Base-by-base conservation (phyloP, 179 eudicot species). In the Beta macrorhiza region DNA sequence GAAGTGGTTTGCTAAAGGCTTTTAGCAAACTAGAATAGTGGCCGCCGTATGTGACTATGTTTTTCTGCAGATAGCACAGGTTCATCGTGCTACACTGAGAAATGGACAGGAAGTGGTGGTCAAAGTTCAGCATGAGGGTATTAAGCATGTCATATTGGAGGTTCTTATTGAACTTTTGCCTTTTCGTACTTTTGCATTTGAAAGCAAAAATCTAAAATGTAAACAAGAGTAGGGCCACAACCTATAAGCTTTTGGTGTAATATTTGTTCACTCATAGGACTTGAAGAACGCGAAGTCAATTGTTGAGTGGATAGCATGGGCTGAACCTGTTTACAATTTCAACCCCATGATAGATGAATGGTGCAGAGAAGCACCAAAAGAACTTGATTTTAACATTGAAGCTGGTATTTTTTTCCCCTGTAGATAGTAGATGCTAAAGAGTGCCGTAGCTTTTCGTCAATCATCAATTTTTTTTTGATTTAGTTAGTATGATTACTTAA, bases 231-330 rank as follows among this genome's bases (percentile, higher is more conserved):
- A 51, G 75, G 62, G 55, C 77, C 70, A 79, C 79, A 67, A 22
- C 78, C 49, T 72, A 44, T 82, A 77, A 82, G 59, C 62, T 78
- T 78, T 55, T 79, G 59, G 72, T 83, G 47, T 45, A 64, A 74
- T 52, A 45, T 72, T 72, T 83, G 72, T 79, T 85, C 67, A 45
- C 45, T 77, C 82, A 77, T 89, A 97, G 99, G 99, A 97, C 85
- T 84, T 97, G 85, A 97, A 97, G 88, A 97, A 97, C 88, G 97
- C 97, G 1, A 94, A 94, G 90, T 82, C 95, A 72, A 88, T 97
- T 83, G 92, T 97, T 82, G 97, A 92, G 79, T 97, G 99, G 99
- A 91, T 97, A 84, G 99, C 99, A 61, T 97, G 99, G 99, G 99
- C 99, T 70, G 99, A 97, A 86, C 99, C 99, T 65, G 95, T 91